Evolutionary conservation across 306 rosid species (phyloP).

Genomic region (Cicer pinnatifidum): DNA sequence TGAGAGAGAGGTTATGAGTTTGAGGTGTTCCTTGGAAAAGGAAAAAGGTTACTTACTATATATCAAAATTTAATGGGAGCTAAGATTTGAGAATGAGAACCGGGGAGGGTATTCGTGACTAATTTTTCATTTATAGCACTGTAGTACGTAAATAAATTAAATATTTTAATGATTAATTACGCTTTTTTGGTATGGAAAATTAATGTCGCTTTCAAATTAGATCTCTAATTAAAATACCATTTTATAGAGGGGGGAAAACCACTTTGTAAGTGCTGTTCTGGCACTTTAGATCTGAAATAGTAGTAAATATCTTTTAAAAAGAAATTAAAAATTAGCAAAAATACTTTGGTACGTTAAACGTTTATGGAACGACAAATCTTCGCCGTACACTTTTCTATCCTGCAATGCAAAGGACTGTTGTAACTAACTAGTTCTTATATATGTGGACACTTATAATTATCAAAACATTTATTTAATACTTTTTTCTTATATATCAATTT

Average conservation of each 20-base stretch:
- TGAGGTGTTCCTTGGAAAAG: slow-evolving; percentile 11
- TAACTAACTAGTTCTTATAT: too few relatives aligned
- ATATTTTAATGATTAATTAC: background rate
- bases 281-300: background rate
- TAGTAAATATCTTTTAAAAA: too few relatives aligned
- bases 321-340: too few relatives aligned
- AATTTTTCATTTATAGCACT: background rate
- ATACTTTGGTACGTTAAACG: too few relatives aligned
- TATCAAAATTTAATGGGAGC: background rate
- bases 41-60: background rate
- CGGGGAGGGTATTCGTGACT: background rate
- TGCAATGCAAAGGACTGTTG: too few relatives aligned
- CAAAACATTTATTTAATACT: too few relatives aligned
- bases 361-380: too few relatives aligned
- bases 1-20: background rate
- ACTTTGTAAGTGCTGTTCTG: slow-evolving; percentile 7
- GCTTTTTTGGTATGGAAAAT: background rate
- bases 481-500: too few relatives aligned
- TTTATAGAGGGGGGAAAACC: background rate
- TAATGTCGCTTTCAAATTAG: background rate
- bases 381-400: too few relatives aligned
- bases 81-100: background rate
- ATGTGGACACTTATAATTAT: too few relatives aligned
- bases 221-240: background rate
- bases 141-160: background rate